Percentiles rank a stretch among this genome's conserved stretches.
phyloP scores from a whole-genome alignment of 805 yeast genomes.

The Zygoascus bituminiphila region DNA sequence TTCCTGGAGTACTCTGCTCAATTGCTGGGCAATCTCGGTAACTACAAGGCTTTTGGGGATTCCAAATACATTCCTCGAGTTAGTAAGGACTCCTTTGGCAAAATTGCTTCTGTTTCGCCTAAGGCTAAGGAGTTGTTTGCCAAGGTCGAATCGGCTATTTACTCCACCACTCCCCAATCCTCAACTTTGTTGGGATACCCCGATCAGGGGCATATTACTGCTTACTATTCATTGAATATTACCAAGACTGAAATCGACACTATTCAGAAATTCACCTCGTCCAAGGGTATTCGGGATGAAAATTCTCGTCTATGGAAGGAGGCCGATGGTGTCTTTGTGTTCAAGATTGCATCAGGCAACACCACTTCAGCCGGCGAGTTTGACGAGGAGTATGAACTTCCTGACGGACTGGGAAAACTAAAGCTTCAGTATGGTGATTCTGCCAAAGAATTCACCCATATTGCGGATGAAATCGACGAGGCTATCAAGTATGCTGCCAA shows the following conservation, averaged over 20 bases:
- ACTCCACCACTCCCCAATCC: constrained; percentile 39
- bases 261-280: constrained; percentile 58
- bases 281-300: constrained; percentile 60
- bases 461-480: constrained; percentile 45
- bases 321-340: constrained; percentile 37
- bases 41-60: constrained; percentile 86
- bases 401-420: constrained; percentile 37
- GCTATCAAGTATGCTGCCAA: constrained; percentile 65
- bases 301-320: constrained; percentile 67
- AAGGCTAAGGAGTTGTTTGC: constrained; percentile 27
- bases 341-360: constrained; percentile 60
- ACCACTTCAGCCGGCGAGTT: constrained; percentile 28
- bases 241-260: constrained; percentile 56
- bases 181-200: constrained; percentile 66
- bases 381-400: constrained; percentile 27
- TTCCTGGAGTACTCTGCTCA: constrained; percentile 59
- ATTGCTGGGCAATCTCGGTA: constrained; percentile 55
- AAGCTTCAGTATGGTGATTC: constrained; percentile 73
- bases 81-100: constrained; percentile 38
- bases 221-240: constrained; percentile 55
- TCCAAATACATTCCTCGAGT: constrained; percentile 72
- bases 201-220: constrained; percentile 63
- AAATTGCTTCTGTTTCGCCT: constrained; percentile 39
- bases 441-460: constrained; percentile 49
- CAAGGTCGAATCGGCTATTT: constrained; percentile 36